phyloP scores from a whole-genome alignment of 306 rosid genomes.

The Hippophae rhamnoides region DNA sequence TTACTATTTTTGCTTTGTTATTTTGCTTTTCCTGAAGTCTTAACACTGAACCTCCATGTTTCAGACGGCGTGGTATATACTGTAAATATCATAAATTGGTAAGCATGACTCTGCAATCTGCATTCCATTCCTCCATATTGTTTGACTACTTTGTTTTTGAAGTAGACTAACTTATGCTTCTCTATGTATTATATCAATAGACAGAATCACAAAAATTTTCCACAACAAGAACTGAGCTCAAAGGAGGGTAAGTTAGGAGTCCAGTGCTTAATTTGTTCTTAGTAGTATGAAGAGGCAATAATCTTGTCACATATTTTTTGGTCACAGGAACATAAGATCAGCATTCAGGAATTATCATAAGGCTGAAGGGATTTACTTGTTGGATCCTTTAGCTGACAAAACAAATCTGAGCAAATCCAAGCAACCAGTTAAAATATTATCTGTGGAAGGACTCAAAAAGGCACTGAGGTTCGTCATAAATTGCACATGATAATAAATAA shows the following conservation, averaged over 20 bases:
- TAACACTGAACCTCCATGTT: constrained; percentile 21
- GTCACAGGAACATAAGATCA: constrained; percentile 63
- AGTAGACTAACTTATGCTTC: constrained; percentile 1
- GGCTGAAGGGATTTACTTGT: constrained; percentile 77
- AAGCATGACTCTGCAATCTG: constrained; percentile 20
- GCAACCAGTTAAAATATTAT: constrained; percentile 53
- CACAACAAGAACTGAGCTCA: constrained; percentile 67
- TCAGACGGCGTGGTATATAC: constrained; percentile 66
- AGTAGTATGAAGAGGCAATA: too few species aligned
- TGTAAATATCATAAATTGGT: constrained; percentile 87
- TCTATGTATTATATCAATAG: constrained; percentile 31
- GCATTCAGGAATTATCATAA: constrained; percentile 49
- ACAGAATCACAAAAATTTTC: constrained; percentile 65
- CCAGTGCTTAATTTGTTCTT: constrained; percentile 2
- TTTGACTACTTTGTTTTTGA: constrained; percentile 7
- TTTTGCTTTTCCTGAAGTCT: constrained; percentile 13
- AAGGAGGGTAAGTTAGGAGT: constrained; percentile 67
- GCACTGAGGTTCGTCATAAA: constrained; percentile 64
- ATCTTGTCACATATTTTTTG: constrained; percentile 10
- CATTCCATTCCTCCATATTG: constrained; percentile 3
- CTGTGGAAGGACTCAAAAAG: constrained; percentile 70
- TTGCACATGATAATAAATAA: neutral
- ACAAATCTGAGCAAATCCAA: constrained; percentile 35
- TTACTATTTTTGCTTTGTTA: neutral
- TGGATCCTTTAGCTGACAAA: constrained; percentile 53